Percentiles rank a stretch among this genome's conserved stretches.
Evolutionary conservation across 371 early-diverging fungal species (phyloP).

Genomic region (Gilbertella persicaria): DNA sequence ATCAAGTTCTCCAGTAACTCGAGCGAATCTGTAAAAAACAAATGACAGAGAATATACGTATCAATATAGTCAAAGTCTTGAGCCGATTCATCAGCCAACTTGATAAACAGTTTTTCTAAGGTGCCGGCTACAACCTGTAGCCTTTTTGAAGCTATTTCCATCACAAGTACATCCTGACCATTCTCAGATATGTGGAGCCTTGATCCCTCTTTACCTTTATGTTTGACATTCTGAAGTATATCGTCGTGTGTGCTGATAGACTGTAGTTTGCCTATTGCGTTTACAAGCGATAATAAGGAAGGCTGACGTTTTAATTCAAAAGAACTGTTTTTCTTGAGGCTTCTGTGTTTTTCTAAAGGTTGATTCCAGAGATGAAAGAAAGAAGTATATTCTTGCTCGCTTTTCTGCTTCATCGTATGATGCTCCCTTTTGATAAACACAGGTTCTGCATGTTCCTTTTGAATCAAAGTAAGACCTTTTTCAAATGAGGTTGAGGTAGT

Average conservation of each 20-base stretch:
- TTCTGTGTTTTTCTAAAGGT: too few relatives aligned
- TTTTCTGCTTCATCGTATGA: constrained; percentile 18
- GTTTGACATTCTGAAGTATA: constrained; percentile 10
- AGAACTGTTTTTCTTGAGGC: too few relatives aligned
- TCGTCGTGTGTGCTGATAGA: constrained; percentile 9
- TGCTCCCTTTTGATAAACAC: constrained; percentile 44
- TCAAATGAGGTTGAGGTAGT: constrained; percentile 5
- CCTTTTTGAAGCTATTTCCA: constrained; percentile 50
- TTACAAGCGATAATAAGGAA: not conserved
- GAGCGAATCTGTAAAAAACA: constrained; percentile 57
- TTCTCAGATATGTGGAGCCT: constrained; percentile 53
- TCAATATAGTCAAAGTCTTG: constrained; percentile 72
- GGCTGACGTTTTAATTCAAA: constrained; percentile 16
- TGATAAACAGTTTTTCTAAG: constrained; percentile 58
- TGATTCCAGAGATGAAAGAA: too few relatives aligned
- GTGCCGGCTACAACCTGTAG: constrained; percentile 66
- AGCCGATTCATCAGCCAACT: constrained; percentile 64
- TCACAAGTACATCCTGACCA: constrained; percentile 54
- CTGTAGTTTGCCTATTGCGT: too few relatives aligned
- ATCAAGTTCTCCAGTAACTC: constrained; percentile 64
- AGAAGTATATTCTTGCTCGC: too few relatives aligned
- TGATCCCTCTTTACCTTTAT: constrained; percentile 21
- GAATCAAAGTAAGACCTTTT: constrained; percentile 23
- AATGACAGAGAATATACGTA: constrained; percentile 57
- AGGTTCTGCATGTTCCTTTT: constrained; percentile 38